These are phyloP conservation scores for Russula vinacea DNA, from an alignment of 768 basidiomycete species.

Conservation along the genomic window DNA sequence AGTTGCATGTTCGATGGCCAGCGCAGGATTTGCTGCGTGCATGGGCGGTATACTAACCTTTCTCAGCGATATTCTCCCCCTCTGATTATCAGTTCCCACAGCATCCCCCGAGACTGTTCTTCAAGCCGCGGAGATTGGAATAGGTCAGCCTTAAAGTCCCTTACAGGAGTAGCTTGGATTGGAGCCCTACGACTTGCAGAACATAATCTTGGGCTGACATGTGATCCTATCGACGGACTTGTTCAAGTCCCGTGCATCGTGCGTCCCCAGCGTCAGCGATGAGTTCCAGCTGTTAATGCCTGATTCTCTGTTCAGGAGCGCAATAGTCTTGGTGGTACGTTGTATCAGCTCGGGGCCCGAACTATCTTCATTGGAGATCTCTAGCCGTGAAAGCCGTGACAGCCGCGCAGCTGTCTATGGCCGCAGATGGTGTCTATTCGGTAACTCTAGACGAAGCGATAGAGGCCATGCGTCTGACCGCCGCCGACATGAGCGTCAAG, in stretches of 20 bases:
- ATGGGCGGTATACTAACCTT: conserved; percentile 65
- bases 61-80: conserved; percentile 7
- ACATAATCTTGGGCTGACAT: conserved; percentile 85
- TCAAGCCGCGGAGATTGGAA: conserved; percentile 90
- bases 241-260: conserved; percentile 97
- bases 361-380: conserved; percentile 15
- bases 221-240: conserved; percentile 90
- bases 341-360: neutral
- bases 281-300: conserved; percentile 10
- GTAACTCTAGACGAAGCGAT: conserved; percentile 94
- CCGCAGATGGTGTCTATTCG: conserved; percentile 81
- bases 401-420: conserved; percentile 92
- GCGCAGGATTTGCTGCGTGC: conserved; percentile 89
- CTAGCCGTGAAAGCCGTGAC: conserved; percentile 89
- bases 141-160: conserved; percentile 49
- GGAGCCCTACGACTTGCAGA: conserved; percentile 43
- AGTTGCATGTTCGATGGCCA: conserved; percentile 97
- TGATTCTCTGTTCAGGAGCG: conserved; percentile 53
- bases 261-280: conserved; percentile 36
- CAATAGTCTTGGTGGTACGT: conserved; percentile 77
- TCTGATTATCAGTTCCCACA: conserved; percentile 31
- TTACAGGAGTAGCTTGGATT: neutral
- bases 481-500: conserved; percentile 91
- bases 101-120: conserved; percentile 80
- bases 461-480: conserved; percentile 90